phyloP scores from a whole-genome alignment of 164 flowering plant genomes.

The Berberis thunbergii region DNA sequence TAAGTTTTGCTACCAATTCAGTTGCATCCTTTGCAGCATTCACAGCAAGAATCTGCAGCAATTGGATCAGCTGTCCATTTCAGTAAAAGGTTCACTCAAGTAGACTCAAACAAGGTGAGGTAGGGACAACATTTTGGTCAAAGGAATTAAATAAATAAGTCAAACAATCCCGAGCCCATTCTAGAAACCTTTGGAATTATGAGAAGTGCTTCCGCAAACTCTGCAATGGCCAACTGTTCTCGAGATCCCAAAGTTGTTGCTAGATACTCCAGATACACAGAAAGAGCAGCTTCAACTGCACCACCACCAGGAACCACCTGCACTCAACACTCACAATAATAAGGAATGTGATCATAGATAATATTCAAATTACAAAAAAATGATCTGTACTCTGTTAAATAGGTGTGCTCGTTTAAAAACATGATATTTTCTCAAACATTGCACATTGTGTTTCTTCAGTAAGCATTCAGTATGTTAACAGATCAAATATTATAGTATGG shows the following conservation, averaged over 20 bases:
- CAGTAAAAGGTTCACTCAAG: too few species aligned
- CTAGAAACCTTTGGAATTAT: slow-evolving; percentile 83
- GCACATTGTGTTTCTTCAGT: too few species aligned
- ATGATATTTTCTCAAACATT: too few species aligned
- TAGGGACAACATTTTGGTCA: too few species aligned
- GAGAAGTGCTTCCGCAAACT: slow-evolving; percentile 86
- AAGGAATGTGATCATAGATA: not conserved
- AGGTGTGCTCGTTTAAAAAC: too few species aligned
- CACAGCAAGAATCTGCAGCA: slow-evolving; percentile 80
- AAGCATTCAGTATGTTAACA: too few species aligned
- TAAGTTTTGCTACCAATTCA: slow-evolving; percentile 85
- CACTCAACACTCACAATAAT: not conserved
- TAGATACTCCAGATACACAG: slow-evolving; percentile 86
- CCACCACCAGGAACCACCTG: slow-evolving; percentile 99
- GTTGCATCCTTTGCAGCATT: slow-evolving; percentile 99
- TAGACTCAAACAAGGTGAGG: too few species aligned
- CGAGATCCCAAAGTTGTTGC: slow-evolving; percentile 95
- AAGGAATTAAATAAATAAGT: too few species aligned
- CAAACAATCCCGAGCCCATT: not conserved
- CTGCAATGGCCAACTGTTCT: slow-evolving; percentile 98
- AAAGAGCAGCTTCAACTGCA: slow-evolving; percentile 92
- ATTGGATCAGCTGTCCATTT: not conserved
- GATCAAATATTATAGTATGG: too few species aligned
- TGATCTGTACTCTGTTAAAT: too few species aligned
- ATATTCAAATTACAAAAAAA: too few species aligned